phyloP scores from a whole-genome alignment of 2,329 filamentous ascomycete genomes.

The Xylariaceae sp. region DNA sequence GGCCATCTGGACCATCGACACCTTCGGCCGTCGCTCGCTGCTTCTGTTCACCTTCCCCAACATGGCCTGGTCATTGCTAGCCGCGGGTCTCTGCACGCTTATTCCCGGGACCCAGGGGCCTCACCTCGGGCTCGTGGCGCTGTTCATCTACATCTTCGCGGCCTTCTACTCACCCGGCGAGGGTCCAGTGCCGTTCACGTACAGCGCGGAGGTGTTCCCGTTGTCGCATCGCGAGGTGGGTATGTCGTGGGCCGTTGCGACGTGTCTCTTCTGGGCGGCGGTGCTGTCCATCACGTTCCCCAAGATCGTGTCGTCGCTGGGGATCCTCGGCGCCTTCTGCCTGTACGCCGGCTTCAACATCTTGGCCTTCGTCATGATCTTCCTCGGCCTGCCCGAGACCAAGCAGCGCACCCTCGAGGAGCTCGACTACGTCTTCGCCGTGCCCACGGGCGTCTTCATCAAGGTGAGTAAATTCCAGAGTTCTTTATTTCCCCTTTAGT shows the following conservation, averaged over 20 bases:
- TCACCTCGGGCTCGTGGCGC: conserved; percentile 57
- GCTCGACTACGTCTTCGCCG: conserved; percentile 25
- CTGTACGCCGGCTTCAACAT: conserved; percentile 52
- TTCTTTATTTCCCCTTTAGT: too few relatives aligned
- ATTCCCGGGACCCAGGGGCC: conserved; percentile 36
- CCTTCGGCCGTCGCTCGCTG: conserved; percentile 63
- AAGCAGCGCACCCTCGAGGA: conserved; percentile 33
- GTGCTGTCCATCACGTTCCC: conserved; percentile 51
- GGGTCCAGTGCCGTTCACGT: conserved; percentile 61
- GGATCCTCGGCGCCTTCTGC: conserved; percentile 48
- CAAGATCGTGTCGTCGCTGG: conserved; percentile 43
- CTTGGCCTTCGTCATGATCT: conserved; percentile 45
- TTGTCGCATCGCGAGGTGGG: conserved; percentile 62
- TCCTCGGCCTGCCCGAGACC: conserved; percentile 44
- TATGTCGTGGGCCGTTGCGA: conserved; percentile 58
- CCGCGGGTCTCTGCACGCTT: conserved; percentile 35
- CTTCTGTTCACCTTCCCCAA: conserved; percentile 68
- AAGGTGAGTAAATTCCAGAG: too few relatives aligned
- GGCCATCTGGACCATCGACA: conserved; percentile 68
- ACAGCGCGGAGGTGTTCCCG: conserved; percentile 67
- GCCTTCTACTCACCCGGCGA: conserved; percentile 40
- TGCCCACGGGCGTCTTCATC: conserved; percentile 21
- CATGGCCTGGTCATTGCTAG: conserved; percentile 62
- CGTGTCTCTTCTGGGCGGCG: conserved; percentile 30
- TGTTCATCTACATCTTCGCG: conserved; percentile 67